phyloP scores from a whole-genome alignment of 441 rosid genomes.

The Hura crepitans region DNA sequence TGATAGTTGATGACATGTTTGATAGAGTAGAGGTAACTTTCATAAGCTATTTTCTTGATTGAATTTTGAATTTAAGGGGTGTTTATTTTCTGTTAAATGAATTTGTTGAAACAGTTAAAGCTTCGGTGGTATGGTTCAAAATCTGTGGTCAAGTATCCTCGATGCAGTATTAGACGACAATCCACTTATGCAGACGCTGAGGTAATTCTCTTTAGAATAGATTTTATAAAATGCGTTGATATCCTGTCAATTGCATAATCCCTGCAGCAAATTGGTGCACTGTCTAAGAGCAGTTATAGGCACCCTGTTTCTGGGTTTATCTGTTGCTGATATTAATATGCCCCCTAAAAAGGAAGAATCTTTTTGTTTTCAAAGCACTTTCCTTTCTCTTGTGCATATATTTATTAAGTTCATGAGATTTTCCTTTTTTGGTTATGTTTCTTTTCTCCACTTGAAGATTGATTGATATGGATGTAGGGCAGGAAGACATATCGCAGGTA shows the following conservation, averaged over 20 bases:
- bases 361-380: background rate
- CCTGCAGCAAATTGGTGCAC: conserved; percentile 6
- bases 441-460: conserved; percentile 41
- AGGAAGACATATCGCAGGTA: conserved; percentile 88
- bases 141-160: conserved; percentile 88
- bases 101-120: conserved; percentile 51
- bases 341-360: background rate
- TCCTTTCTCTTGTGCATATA: background rate
- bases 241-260: background rate
- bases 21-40: conserved; percentile 89
- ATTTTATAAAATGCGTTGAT: background rate
- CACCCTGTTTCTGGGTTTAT: background rate
- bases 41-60: background rate
- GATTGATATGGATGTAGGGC: conserved; percentile 86
- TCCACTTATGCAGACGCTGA: conserved; percentile 89
- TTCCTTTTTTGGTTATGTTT: background rate
- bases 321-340: background rate
- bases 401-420: conserved; percentile 3
- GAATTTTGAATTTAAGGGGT: background rate
- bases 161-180: conserved; percentile 81
- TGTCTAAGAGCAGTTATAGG: background rate
- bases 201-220: conserved; percentile 39
- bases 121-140: conserved; percentile 86
- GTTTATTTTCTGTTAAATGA: background rate
- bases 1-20: conserved; percentile 93